These are phyloP conservation scores for Phoma sp. DNA, from an alignment of 2,329 filamentous ascomycete genomes.

Conservation along the genomic window DNA sequence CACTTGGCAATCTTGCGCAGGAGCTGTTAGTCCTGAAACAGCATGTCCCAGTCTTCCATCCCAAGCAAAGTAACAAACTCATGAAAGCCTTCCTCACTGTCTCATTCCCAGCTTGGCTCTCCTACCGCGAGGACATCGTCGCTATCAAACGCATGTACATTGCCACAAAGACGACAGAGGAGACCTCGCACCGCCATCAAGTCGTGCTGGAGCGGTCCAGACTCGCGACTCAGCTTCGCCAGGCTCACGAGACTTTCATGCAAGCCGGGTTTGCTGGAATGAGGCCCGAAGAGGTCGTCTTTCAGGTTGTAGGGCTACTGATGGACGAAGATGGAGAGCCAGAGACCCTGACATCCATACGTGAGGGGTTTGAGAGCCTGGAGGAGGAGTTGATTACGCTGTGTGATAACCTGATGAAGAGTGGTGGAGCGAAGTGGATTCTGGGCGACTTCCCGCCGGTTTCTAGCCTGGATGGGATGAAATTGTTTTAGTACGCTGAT, in stretches of 20 bases:
- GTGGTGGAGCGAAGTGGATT: constrained; percentile 1
- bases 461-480: neutral
- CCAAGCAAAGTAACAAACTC: neutral
- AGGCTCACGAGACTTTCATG: constrained; percentile 2
- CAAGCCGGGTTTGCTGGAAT: neutral
- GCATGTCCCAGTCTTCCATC: neutral
- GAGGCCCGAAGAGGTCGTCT: constrained; percentile 10
- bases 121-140: constrained; percentile 1
- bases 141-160: neutral
- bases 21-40: neutral
- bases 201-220: constrained; percentile 6
- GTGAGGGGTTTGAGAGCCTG: constrained; percentile 1
- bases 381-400: constrained; percentile 2
- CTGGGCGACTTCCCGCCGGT: neutral
- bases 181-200: neutral
- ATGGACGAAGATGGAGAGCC: neutral
- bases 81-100: neutral
- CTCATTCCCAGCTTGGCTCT: constrained; percentile 7
- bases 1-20: neutral
- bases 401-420: constrained; percentile 1
- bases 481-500: neutral
- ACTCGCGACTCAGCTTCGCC: constrained; percentile 4
- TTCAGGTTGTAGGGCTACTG: neutral
- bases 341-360: neutral
- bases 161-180: neutral